Evolutionary conservation across 2,329 filamentous ascomycete genomes (phyloP), one percentile per base, ranked within the genome.

Genomic region (Dothideomycetes sp.): DNA sequence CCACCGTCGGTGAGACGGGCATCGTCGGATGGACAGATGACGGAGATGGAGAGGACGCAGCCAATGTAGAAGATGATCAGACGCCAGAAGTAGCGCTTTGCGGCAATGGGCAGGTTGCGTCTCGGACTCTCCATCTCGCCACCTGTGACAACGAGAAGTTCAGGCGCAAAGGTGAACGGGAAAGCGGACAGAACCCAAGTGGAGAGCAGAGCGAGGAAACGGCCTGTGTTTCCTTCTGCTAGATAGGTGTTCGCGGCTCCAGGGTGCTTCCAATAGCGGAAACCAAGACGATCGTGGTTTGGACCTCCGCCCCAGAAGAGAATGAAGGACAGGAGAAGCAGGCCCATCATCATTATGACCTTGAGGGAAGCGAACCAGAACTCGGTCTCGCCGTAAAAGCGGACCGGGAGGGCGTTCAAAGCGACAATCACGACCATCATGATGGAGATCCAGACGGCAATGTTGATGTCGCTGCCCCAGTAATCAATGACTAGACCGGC

Each of bases 1-100:
- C 66, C 70, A 15, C 74, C 73, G 12, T 61, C 58, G 11, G 70
- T 72, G 27, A 80, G 62, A 2, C 59, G 59, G 1, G 55, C 44
- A 41, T 74, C 67, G 44, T 75, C 59, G 19, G 66, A 75, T 0
- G 72, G 72, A 45, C 70, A 72, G 39, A 75, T 75, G 22, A 79
- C 67, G 27, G 73, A 70, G 37, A 79, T 78, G n/a, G 72, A 70
- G 2, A 79, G 58, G 1, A 75, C 69, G 3, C 64, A 66, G 4
- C 70, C 57, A 38, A 79, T 62, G 52, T 78, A 79, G 62, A 79
- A 77, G 54, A 77, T 64, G 11, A 77, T 58, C n/a, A 80, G 62
- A 10, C 76, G 75, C 53, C 69, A 77, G 56, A 79, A 75, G 54
- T 73, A 77, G 7, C 71, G 65, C n/a, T 70, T 65, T 0, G 70